A percentile compares a stretch with the other conserved stretches of the same genome.
These are phyloP conservation scores for Pseudogymnoascus sp. DNA, from an alignment of 2,329 filamentous ascomycete species.

Conservation along the genomic window DNA sequence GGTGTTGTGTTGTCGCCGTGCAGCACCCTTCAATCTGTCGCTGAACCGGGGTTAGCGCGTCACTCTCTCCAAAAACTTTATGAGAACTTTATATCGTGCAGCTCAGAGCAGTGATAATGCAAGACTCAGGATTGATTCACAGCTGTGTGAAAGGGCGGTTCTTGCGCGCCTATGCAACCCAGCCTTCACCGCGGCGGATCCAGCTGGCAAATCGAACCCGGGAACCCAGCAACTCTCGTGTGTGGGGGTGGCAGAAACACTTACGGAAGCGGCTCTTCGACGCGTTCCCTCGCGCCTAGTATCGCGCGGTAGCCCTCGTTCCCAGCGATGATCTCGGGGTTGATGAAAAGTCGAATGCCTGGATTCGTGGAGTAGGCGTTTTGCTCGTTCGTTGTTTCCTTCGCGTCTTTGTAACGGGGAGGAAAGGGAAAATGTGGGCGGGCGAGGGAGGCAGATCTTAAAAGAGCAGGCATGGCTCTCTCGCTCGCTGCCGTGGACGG, in stretches of 20 bases:
- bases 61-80: neutral
- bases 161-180: neutral
- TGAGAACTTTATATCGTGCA: neutral
- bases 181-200: neutral
- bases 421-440: constrained; percentile 2
- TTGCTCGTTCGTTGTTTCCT: neutral
- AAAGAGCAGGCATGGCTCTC: neutral
- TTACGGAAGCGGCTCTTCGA: neutral
- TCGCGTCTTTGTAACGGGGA: neutral
- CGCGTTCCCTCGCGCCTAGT: neutral
- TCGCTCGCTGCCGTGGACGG: neutral
- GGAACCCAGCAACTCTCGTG: neutral
- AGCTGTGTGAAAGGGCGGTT: neutral
- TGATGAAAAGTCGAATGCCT: neutral
- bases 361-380: no score
- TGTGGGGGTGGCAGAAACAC: neutral
- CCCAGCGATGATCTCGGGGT: neutral
- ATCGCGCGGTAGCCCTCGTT: neutral
- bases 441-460: constrained; percentile 3
- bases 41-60: neutral
- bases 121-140: neutral
- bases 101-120: neutral
- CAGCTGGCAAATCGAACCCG: neutral
- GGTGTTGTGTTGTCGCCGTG: neutral
- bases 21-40: neutral